Evolutionary conservation across 1,284 basidiomycete species (phyloP).

Genomic region (Schizophyllum commune): DNA sequence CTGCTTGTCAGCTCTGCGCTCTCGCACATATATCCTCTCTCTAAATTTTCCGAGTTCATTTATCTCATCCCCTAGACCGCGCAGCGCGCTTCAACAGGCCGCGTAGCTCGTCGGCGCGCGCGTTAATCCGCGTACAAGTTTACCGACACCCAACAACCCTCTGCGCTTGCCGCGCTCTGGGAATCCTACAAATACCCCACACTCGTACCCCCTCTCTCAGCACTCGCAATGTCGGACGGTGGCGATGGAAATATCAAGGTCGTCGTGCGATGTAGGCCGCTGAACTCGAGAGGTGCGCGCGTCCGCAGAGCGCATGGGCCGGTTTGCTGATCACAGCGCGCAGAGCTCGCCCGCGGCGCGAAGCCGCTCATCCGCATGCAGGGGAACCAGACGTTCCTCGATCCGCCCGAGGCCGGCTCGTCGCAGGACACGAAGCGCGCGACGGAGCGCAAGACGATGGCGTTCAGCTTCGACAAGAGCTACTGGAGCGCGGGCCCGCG

Average conservation of each 20-base stretch:
- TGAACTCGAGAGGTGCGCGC: slow-evolving; percentile 81
- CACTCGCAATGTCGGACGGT: slow-evolving; percentile 31
- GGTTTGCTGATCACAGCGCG: neutral
- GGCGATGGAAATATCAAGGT: slow-evolving; percentile 89
- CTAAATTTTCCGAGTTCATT: neutral
- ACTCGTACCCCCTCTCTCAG: neutral
- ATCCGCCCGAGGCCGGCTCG: slow-evolving; percentile 78
- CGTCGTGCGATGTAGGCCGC: slow-evolving; percentile 91
- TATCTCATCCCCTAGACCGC: neutral
- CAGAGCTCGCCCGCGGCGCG: slow-evolving; percentile 87
- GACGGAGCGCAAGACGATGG: slow-evolving; percentile 81
- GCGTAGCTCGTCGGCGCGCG: neutral
- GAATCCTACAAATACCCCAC: neutral
- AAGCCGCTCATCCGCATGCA: slow-evolving; percentile 90
- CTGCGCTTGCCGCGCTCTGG: neutral
- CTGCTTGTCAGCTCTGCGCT: neutral
- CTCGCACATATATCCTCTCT: neutral
- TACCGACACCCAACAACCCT: neutral
- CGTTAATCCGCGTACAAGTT: neutral
- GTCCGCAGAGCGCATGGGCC: neutral
- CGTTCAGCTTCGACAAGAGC: slow-evolving; percentile 91
- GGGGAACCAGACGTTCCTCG: slow-evolving; percentile 84
- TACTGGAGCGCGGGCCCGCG: slow-evolving; percentile 91
- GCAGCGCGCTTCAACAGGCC: neutral
- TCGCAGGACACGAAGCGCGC: slow-evolving; percentile 68